phyloP scores from a whole-genome alignment of 495 filamentous ascomycete species.

The Neurospora sp. region DNA sequence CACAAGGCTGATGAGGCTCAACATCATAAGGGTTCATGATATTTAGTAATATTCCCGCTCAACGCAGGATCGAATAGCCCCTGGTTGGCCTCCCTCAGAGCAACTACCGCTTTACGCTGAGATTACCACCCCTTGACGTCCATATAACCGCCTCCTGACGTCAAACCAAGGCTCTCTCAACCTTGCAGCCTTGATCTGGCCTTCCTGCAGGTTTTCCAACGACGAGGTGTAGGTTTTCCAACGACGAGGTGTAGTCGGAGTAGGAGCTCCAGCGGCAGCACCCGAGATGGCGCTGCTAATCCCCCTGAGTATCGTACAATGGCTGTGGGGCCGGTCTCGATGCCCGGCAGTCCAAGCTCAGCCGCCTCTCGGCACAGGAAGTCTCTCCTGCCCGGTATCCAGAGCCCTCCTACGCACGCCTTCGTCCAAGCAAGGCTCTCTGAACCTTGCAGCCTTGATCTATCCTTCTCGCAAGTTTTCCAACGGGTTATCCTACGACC shows the following conservation, averaged over 20 bases:
- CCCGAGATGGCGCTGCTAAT: neutral
- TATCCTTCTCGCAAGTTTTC: neutral
- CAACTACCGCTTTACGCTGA: neutral
- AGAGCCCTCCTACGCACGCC: too few species aligned
- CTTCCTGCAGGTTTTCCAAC: neutral
- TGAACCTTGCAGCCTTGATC: too few species aligned
- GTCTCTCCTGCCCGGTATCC: neutral
- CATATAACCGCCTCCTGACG: neutral
- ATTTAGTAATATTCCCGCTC: neutral
- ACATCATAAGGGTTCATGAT: too few species aligned
- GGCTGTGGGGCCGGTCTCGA: neutral
- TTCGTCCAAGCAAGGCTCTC: too few species aligned
- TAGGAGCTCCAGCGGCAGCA: neutral
- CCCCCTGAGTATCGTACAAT: neutral
- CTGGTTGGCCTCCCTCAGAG: neutral
- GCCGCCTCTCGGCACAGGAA: neutral
- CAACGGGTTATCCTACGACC: neutral
- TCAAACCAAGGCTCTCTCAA: neutral
- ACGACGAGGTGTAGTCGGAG: neutral
- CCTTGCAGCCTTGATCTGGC: neutral
- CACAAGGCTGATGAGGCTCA: too few species aligned
- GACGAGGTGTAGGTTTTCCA: neutral
- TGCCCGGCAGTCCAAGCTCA: neutral
- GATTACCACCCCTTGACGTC: neutral
- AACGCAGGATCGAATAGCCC: neutral